These are phyloP conservation scores for Coemansia sp. DNA, from an alignment of 192 early-diverging fungal species.

Conservation along the genomic window DNA sequence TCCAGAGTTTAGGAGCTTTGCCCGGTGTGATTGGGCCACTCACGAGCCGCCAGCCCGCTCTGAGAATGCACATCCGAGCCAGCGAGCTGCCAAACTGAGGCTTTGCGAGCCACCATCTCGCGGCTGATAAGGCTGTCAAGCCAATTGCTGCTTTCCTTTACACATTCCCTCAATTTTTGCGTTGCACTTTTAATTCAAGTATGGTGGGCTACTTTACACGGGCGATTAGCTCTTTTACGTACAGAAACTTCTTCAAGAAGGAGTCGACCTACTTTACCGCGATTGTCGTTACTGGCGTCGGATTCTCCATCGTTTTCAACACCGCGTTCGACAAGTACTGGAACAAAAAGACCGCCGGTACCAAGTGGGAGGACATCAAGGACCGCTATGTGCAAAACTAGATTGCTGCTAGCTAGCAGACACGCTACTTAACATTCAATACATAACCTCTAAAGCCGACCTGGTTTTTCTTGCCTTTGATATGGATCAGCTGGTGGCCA, in stretches of 20 bases:
- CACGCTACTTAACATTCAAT: no score
- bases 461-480: no score
- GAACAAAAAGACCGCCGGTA: constrained; percentile 49
- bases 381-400: constrained; percentile 33
- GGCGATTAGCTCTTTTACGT: constrained; percentile 37
- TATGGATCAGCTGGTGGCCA: not conserved
- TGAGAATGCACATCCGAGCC: not conserved
- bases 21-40: not conserved
- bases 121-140: not conserved
- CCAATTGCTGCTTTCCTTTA: not conserved
- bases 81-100: not conserved
- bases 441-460: no score
- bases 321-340: constrained; percentile 48
- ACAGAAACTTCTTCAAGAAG: constrained; percentile 53
- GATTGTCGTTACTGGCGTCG: constrained; percentile 36
- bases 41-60: not conserved
- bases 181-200: not conserved
- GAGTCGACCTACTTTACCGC: constrained; percentile 54
- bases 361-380: constrained; percentile 55
- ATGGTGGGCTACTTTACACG: constrained; percentile 48
- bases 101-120: not conserved
- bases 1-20: not conserved
- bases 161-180: not conserved
- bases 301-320: constrained; percentile 45
- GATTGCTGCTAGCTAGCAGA: not conserved